These are phyloP conservation scores for Castanea crenata DNA, from an alignment of 306 rosid genomes.

Conservation along the genomic window DNA sequence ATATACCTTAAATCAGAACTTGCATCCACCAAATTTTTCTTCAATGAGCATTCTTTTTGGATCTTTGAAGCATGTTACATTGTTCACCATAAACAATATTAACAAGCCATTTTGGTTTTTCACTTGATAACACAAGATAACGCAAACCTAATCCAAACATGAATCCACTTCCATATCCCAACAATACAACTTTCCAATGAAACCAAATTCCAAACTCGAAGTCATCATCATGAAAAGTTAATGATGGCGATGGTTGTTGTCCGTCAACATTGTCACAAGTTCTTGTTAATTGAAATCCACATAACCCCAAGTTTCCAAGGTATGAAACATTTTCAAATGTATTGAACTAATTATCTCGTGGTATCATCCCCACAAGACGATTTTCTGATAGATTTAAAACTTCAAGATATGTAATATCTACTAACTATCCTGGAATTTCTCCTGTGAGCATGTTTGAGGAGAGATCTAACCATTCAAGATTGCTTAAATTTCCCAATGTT, in stretches of 20 bases:
- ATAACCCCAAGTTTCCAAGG: neutral
- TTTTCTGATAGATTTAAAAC: neutral
- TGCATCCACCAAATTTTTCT: no score
- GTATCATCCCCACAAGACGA: neutral
- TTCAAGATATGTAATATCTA: neutral
- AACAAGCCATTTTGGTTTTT: no score
- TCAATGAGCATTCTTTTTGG: no score
- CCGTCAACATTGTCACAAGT: neutral
- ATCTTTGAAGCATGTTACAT: no score
- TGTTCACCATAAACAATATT: no score
- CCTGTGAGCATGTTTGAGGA: neutral
- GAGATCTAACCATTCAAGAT: neutral
- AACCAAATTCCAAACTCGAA: neutral
- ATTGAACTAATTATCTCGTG: neutral
- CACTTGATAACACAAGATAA: neutral
- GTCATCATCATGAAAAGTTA: neutral
- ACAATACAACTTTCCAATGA: neutral
- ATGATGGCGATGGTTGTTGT: neutral
- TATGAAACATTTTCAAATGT: neutral
- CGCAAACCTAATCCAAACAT: neutral
- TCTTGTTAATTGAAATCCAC: conserved; percentile 9
- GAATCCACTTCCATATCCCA: neutral
- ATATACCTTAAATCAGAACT: no score
- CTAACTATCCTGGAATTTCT: neutral
- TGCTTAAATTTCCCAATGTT: neutral